A percentile compares a stretch with the other conserved stretches of the same genome.
Evolutionary conservation across 148 eudicot species (phyloP).

Genomic region (Silene uniflora): DNA sequence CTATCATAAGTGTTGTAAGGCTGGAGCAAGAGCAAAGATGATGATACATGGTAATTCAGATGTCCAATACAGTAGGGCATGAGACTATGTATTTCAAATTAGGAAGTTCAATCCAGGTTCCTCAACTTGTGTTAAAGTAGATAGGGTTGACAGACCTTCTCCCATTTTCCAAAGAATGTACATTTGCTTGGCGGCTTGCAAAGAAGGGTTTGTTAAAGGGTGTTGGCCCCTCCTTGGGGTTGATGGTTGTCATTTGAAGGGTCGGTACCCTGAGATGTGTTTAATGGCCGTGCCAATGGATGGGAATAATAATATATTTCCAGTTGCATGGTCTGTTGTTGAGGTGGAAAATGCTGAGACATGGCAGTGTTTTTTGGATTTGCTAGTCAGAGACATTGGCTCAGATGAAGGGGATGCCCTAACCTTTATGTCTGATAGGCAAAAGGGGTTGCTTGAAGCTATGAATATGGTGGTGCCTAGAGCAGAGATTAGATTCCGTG

Average conservation of each 20-base stretch:
- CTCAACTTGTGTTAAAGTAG: background rate
- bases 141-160: background rate
- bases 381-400: background rate
- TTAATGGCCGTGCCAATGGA: background rate
- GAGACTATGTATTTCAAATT: too few relatives aligned
- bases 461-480: background rate
- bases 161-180: background rate
- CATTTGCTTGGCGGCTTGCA: background rate
- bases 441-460: background rate
- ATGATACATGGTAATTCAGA: too few relatives aligned
- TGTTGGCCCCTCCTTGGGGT: slow-evolving; percentile 1
- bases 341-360: slow-evolving; percentile 1
- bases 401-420: background rate
- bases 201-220: background rate
- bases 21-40: too few relatives aligned
- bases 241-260: background rate
- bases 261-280: background rate
- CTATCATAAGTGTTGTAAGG: too few relatives aligned
- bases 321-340: background rate
- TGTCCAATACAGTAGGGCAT: too few relatives aligned
- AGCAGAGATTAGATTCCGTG: background rate
- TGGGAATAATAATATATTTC: background rate
- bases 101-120: background rate
- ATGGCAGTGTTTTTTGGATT: background rate
- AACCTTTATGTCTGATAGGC: slow-evolving; percentile 14